A percentile compares a stretch with the other conserved stretches of the same genome.
These are phyloP conservation scores for Aspergillus tamarii DNA, from an alignment of 2,329 filamentous ascomycete species.

Conservation along the genomic window DNA sequence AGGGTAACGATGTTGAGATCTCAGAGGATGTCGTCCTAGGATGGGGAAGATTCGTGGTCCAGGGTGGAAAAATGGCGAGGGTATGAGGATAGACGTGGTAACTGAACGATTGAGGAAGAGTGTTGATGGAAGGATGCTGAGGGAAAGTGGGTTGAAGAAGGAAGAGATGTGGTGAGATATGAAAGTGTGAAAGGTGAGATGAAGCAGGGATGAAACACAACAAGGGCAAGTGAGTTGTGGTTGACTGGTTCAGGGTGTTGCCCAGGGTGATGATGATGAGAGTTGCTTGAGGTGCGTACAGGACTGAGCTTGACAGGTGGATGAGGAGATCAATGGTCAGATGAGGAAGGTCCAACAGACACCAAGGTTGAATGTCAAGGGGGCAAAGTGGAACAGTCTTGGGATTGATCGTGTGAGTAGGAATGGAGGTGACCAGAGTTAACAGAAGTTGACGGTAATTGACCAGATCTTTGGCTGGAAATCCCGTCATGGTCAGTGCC, in stretches of 20 bases:
- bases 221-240: neutral
- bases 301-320: neutral
- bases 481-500: neutral
- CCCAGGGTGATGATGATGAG: neutral
- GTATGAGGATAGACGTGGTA: neutral
- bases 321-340: neutral
- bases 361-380: no score
- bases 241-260: neutral
- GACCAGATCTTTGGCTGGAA: neutral
- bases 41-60: neutral
- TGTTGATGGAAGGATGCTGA: neutral
- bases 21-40: neutral
- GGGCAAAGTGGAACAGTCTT: neutral
- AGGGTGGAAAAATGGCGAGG: neutral
- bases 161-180: neutral
- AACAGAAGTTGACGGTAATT: neutral
- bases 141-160: neutral
- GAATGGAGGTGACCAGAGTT: neutral
- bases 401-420: no score
- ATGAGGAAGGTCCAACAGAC: neutral
- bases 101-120: neutral
- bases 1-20: no score
- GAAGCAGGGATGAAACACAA: slow-evolving; percentile 2
- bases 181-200: neutral
- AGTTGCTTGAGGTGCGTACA: neutral